Evolutionary conservation across 192 early-diverging fungal species (phyloP), one percentile per base, ranked within the genome.

Genomic region (Entomortierella beljakovae): DNA sequence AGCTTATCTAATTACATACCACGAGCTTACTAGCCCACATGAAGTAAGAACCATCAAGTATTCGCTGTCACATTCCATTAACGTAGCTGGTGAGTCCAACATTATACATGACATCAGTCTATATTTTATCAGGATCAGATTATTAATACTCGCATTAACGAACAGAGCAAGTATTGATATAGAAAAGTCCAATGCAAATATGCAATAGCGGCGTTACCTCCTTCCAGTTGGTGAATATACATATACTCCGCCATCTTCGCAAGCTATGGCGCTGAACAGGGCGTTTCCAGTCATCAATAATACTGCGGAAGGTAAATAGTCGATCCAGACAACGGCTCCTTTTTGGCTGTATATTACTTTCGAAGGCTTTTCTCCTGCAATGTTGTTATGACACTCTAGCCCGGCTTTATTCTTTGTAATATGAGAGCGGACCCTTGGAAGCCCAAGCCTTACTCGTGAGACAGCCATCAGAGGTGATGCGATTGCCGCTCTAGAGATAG

Each of bases 31-130:
- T 35, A 86, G 66, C 11, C 92, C 93, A 51, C 81, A 82, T 10
- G 86, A 82, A 25, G 88, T 89, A 20, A 96, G 61, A 37, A 83
- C 87, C 80, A 96, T 83, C 11, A 95, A 71, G 62, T 85, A 92
- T n/a, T 83, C 69, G 6, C 82, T 82, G 20, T 83, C 82, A 37
- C 83, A 87, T 43, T 84, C 77, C 55, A 96, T 53, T 38, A 88
- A 85, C 0, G 90, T 87, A 20, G 85, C 85, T 11, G 90, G 71
- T 6, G 88, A 83, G 25, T 93, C 91, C 16, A 96, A 56, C 32
- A 85, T 52, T 28, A 95, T 81, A 9, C 85, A 82, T 3, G 94
- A 92, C 34, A 93, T 64, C 13, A 96, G n/a, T 43, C 92, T 92
- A 64, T 15, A 40, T 64, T 18, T n/a, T n/a, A n/a, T n/a, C n/a